Base-by-base conservation (phyloP, 495 filamentous ascomycete species). In the Amphirosellinia nigrospora region DNA sequence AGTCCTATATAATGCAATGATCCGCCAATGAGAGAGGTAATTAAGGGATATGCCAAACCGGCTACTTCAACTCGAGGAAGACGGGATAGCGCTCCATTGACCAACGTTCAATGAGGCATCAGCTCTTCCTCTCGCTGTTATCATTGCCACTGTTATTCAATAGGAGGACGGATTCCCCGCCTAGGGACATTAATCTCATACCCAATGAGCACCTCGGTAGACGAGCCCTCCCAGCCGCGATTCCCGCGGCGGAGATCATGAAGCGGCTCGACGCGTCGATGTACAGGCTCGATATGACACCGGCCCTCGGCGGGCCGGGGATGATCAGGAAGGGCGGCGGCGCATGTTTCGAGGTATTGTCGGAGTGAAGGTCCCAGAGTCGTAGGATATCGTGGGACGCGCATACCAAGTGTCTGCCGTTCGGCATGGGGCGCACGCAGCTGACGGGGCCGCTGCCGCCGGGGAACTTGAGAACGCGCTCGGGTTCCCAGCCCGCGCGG, bases 301-400 rank as follows among this genome's bases (percentile, higher is more conserved):
- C 96, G 4, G 94, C 94, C 21, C 92, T 82, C 1, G 89, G 91
- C 70, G 97, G 96, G 3, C 96, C 96, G 0, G 96, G 96, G 38
- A 99, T 89, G 74, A 99, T 97, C 36, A 96, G 86, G 76, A 97
- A 99, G 0, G 96, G 96, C 16, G 96, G 93, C 10, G 91, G 90
- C 11, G 92, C 91, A 75, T 94, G 92, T 64, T 90, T 91, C 0
- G 83, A 79, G 66, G 72, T 86, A 79, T 69, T 89, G 6, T 62
- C 67, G 80, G 94, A 89, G 65, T 89, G 89, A 15, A 98, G 80
- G 75, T 99, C 96, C 70, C 97, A 98, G 0, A 99, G 85, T 1
- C 96, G 89, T 9, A 99, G 86, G 72, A 98, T 99, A 74, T 99
- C 96, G 78, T 96, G 92, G 4, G 92, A 96, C 19, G 96, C 96